phyloP scores from a whole-genome alignment of 495 filamentous ascomycete genomes.

The Apodospora peruviana region DNA sequence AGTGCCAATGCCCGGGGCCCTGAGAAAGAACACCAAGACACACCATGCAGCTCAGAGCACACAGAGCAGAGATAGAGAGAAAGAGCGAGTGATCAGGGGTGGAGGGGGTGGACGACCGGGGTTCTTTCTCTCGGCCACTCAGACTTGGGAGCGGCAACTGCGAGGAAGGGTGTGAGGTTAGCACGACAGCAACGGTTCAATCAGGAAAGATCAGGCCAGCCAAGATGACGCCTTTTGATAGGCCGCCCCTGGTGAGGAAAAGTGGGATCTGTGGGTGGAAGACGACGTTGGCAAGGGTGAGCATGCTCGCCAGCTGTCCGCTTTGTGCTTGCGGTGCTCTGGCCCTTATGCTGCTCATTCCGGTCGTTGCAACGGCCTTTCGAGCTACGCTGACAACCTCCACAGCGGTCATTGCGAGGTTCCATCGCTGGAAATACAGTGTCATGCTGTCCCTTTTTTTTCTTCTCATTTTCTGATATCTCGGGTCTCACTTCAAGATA shows the following conservation, averaged over 20 bases:
- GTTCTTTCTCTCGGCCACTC: constrained; percentile 3
- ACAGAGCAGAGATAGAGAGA: not conserved
- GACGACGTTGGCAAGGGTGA: constrained; percentile 7
- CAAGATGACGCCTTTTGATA: constrained; percentile 2
- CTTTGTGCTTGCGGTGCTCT: constrained; percentile 6
- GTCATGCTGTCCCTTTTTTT: too few relatives aligned
- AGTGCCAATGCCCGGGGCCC: constrained; percentile 18
- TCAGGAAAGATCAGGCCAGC: constrained; percentile 2
- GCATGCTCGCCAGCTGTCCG: constrained; percentile 5
- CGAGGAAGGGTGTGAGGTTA: not conserved
- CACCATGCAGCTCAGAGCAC: not conserved
- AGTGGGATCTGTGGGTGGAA: constrained; percentile 1
- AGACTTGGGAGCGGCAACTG: constrained; percentile 9
- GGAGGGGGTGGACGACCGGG: too few relatives aligned
- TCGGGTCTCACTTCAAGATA: not conserved
- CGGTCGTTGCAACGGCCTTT: not conserved
- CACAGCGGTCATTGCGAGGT: too few relatives aligned
- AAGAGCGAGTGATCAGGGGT: not conserved
- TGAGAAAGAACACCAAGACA: constrained; percentile 4
- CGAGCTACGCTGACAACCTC: too few relatives aligned
- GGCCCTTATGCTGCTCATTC: not conserved
- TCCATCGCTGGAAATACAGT: too few relatives aligned
- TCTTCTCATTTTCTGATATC: not conserved
- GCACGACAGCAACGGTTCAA: not conserved
- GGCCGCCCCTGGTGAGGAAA: constrained; percentile 11